Evolutionary conservation across 73 alveolate genomes (phyloP).

Genomic region (Stentor roeselii): DNA sequence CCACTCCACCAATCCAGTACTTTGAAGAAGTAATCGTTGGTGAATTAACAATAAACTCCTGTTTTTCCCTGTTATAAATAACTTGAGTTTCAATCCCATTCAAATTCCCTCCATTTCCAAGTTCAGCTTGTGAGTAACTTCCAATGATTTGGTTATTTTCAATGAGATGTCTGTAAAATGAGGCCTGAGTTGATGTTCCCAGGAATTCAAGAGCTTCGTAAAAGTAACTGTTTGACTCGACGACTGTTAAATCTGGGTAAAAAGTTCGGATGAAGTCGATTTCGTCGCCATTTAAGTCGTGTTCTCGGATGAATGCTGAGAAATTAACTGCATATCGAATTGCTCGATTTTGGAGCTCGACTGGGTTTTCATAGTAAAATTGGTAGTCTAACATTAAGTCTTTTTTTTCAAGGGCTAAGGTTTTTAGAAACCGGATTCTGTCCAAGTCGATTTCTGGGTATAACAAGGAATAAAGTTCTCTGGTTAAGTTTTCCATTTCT

Average conservation of each 20-base stretch:
- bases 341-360: background rate
- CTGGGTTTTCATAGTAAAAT: background rate
- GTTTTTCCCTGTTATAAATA: slow-evolving; percentile 50
- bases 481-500: background rate
- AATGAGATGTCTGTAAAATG: background rate
- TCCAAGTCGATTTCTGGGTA: background rate
- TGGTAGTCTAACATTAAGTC: background rate
- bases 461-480: background rate
- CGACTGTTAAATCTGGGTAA: background rate
- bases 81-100: slow-evolving; percentile 77
- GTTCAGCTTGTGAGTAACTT: slow-evolving; percentile 78
- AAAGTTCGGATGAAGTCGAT: background rate
- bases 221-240: background rate
- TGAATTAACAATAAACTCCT: slow-evolving; percentile 54
- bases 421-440: background rate
- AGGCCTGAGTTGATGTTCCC: background rate
- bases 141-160: slow-evolving; percentile 44
- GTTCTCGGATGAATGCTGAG: background rate
- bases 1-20: slow-evolving; percentile 80
- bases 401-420: background rate
- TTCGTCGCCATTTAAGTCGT: background rate
- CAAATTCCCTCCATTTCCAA: slow-evolving; percentile 82
- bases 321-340: background rate
- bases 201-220: background rate
- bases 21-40: slow-evolving; percentile 61